Base-by-base conservation (phyloP, 2,329 filamentous ascomycete genomes). In the Fusarium sarcochroum region DNA sequence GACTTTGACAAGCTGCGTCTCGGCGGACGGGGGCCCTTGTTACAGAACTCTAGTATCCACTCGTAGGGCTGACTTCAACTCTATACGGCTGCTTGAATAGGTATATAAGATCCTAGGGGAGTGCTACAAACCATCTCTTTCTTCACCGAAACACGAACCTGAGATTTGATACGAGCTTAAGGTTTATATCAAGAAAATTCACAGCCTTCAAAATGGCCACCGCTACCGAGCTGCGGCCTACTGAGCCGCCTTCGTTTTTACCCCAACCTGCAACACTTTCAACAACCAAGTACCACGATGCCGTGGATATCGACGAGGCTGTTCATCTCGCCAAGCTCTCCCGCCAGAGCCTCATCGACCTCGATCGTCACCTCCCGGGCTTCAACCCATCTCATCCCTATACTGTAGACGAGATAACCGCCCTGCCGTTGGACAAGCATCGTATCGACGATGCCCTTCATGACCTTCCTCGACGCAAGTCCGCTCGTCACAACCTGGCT, bases 381-480 rank as follows among this genome's bases (percentile, higher is more conserved):
- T 76, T 80, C 49, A 64, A 76, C 18, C 76, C 75, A 8, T 72
- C 73, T 38, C 58, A 70, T 35, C 56, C 75, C 10, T 78, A 76
- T 57, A 79, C 78, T 9, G 72, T 72, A 15, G 77, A 78, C 30
- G 79, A 80, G 59, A 80, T 81, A 47, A 67, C 79, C 44, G 66
- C 70, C 7, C 69, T 81, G 20, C 79, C 78, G 1, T 52, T 80
- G 20, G 68, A 70, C 47, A 68, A 66, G 32, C 51, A 77, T 20
- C 75, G 77, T 15, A 65, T 79, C 32, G 61, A 73, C 13, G 77
- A 79, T 53, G 66, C 62, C 27, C 66, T 81, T 18, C 69, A 79
- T 51, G 68, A 71, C 18, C 72, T 81, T 2, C 79, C 79, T 23
- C 75, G 78, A 20, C 78, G 79, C 30, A 76, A 76, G 58, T 80